Evolutionary conservation across 108 stramenopile genomes (phyloP).

Genomic region (Cyclostephanos invisitatus): DNA sequence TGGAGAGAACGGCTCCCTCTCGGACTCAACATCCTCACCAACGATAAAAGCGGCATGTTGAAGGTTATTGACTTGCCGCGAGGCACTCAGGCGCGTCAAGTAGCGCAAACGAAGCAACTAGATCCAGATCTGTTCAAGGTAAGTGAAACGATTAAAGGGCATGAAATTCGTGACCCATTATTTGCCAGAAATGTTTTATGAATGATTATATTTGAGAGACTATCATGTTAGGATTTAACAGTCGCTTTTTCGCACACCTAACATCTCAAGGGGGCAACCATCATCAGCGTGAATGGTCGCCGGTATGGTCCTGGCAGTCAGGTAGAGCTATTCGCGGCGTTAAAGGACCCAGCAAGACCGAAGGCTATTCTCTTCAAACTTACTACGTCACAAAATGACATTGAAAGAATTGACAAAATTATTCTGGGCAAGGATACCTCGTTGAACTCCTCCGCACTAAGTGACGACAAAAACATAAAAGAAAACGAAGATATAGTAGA

Average conservation of each 20-base stretch:
- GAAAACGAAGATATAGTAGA: background rate
- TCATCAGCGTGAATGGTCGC: conserved; percentile 85
- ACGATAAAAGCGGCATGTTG: conserved; percentile 77
- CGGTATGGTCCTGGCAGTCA: conserved; percentile 59
- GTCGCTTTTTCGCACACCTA: background rate
- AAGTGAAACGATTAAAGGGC: background rate
- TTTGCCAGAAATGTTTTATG: background rate
- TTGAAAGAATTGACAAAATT: conserved; percentile 62
- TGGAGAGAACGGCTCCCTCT: conserved; percentile 85
- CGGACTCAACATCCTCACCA: conserved; percentile 86
- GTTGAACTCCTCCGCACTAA: conserved; percentile 1
- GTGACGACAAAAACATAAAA: conserved; percentile 3
- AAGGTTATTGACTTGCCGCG: conserved; percentile 92
- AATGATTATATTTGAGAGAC: no score
- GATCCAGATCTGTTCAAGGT: conserved; percentile 72
- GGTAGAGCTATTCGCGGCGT: conserved; percentile 72
- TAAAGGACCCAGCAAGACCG: conserved; percentile 82
- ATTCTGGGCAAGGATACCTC: conserved; percentile 30
- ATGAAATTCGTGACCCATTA: background rate
- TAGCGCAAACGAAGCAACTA: conserved; percentile 75
- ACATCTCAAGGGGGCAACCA: conserved; percentile 65
- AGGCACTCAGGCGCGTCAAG: conserved; percentile 82
- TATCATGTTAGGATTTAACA: background rate
- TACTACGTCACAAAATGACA: conserved; percentile 63
- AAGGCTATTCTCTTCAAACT: conserved; percentile 84